Evolutionary conservation across 2,329 filamentous ascomycete species (phyloP).

Genomic region (Podosphaera xanthii): DNA sequence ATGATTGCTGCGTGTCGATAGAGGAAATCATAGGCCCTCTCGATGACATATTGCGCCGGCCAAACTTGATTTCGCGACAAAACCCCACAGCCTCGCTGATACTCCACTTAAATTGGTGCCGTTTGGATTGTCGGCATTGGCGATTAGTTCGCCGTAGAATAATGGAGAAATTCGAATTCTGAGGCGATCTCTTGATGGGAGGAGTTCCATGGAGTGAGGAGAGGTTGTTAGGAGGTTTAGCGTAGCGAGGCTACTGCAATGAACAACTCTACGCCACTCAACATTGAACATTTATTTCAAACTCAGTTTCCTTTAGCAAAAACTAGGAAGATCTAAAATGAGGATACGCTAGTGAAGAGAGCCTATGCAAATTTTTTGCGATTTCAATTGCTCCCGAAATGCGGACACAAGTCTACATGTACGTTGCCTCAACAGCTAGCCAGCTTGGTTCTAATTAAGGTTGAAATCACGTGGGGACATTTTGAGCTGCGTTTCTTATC

Average conservation of each 20-base stretch:
- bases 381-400: too few species aligned
- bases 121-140: slow-evolving; percentile 10
- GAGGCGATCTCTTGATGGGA: slow-evolving; percentile 8
- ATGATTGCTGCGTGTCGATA: slow-evolving; percentile 31
- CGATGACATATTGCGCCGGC: slow-evolving; percentile 10
- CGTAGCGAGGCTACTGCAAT: slow-evolving; percentile 1
- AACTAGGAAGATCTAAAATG: too few species aligned
- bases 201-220: slow-evolving; percentile 1
- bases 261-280: neutral
- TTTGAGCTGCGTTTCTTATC: too few species aligned
- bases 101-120: slow-evolving; percentile 10
- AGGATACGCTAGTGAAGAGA: too few species aligned
- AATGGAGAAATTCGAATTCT: slow-evolving; percentile 8
- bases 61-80: slow-evolving; percentile 9
- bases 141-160: slow-evolving; percentile 5
- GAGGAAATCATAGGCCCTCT: slow-evolving; percentile 9
- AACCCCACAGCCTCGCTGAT: slow-evolving; percentile 8
- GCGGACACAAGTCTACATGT: too few species aligned
- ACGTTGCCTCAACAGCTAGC: too few species aligned
- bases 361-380: too few species aligned
- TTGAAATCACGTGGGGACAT: neutral
- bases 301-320: too few species aligned
- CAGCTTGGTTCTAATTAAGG: neutral
- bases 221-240: slow-evolving; percentile 4
- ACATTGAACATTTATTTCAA: neutral